Percentiles rank a stretch among this genome's conserved stretches.
Evolutionary conservation across 306 rosid species (phyloP).

Genomic region (Delonix regia): DNA sequence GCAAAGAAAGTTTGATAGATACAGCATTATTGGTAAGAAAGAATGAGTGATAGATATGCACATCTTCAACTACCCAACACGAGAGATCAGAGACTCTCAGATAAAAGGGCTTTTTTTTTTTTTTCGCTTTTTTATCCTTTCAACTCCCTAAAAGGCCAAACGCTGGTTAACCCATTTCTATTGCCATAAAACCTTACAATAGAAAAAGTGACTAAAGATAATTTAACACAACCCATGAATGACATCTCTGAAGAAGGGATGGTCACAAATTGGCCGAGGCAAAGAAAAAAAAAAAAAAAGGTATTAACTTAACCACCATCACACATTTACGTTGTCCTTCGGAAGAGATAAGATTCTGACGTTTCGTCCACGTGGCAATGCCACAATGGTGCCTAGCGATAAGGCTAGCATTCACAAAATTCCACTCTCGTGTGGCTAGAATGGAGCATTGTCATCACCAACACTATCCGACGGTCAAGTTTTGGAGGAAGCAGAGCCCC

Average conservation of each 20-base stretch:
- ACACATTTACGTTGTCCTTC: conserved; percentile 41
- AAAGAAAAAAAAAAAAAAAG: too few relatives aligned
- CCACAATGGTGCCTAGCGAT: conserved; percentile 50
- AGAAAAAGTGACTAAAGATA: conserved; percentile 23
- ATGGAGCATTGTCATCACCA: conserved; percentile 37
- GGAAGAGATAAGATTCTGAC: conserved; percentile 52
- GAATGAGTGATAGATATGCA: neutral
- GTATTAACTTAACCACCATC: conserved; percentile 44
- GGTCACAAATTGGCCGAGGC: conserved; percentile 32
- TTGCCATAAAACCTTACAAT: neutral
- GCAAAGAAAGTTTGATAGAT: too few relatives aligned
- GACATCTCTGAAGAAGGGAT: conserved; percentile 13
- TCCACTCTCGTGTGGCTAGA: conserved; percentile 42
- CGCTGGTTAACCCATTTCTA: too few relatives aligned
- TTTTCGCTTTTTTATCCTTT: neutral
- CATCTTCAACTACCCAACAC: conserved; percentile 21
- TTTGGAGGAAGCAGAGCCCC: conserved; percentile 5
- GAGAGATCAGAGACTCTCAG: conserved; percentile 36
- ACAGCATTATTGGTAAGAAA: neutral
- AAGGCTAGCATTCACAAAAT: conserved; percentile 47
- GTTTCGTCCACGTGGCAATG: conserved; percentile 55
- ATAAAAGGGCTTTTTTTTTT: conserved; percentile 12
- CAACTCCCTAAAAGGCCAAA: neutral
- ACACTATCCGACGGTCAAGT: conserved; percentile 40
- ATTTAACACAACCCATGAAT: conserved; percentile 10